These are phyloP conservation scores for Apiotrichum domesticum DNA, from an alignment of 1,284 basidiomycete species.

Conservation along the genomic window DNA sequence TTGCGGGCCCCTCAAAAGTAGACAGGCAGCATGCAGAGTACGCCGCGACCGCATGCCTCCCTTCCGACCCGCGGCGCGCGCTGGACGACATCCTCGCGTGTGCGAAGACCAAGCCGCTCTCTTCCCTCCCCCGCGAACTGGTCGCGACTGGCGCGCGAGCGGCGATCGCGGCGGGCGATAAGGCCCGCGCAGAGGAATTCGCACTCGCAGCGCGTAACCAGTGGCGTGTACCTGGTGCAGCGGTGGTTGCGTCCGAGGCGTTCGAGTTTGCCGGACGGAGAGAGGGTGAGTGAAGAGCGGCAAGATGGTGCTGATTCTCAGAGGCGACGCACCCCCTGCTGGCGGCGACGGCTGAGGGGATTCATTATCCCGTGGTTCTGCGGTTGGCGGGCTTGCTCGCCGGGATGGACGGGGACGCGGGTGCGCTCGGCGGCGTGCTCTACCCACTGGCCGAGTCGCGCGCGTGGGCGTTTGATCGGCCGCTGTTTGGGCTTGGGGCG, in stretches of 20 bases:
- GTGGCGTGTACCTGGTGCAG: slow-evolving; percentile 30
- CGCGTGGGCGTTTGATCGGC: slow-evolving; percentile 9
- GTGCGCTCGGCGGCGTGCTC: background rate
- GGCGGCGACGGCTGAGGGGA: background rate
- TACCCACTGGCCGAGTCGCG: slow-evolving; percentile 5
- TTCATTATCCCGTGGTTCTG: slow-evolving; percentile 13
- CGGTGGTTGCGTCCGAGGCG: slow-evolving; percentile 23
- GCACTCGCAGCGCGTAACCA: slow-evolving; percentile 19
- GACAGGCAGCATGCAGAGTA: slow-evolving; percentile 25
- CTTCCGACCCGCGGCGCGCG: background rate
- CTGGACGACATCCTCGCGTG: slow-evolving; percentile 9
- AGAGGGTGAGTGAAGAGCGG: slow-evolving; percentile 12
- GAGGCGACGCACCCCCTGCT: slow-evolving; percentile 12
- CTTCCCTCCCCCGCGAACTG: slow-evolving; percentile 26
- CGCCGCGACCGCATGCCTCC: slow-evolving; percentile 1
- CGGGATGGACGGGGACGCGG: background rate
- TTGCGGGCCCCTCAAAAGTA: slow-evolving; percentile 19
- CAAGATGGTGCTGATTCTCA: background rate
- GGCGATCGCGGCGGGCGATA: slow-evolving; percentile 15
- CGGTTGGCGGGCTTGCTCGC: background rate
- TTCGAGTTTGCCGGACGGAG: slow-evolving; percentile 14
- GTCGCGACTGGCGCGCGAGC: slow-evolving; percentile 30
- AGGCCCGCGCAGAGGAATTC: slow-evolving; percentile 13
- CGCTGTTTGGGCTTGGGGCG: background rate
- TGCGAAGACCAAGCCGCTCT: slow-evolving; percentile 10